These are phyloP conservation scores for Millerago galiae DNA, from an alignment of 805 yeast species.

Conservation along the genomic window DNA sequence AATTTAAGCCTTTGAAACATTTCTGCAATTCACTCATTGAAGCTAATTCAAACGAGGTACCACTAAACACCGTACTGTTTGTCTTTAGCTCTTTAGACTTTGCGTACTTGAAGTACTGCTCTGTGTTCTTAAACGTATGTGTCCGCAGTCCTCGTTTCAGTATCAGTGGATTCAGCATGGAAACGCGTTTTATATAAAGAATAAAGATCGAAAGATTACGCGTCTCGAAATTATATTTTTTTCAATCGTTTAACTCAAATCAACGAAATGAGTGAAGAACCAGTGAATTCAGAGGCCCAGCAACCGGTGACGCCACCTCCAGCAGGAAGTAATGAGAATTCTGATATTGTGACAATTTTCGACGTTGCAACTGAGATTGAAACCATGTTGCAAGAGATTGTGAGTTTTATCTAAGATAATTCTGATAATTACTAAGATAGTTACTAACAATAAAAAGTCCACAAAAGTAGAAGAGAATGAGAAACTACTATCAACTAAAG, in stretches of 20 bases:
- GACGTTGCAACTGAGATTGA: conserved; percentile 28
- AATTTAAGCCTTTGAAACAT: conserved; percentile 2
- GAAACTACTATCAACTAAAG: conserved; percentile 11
- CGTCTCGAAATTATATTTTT: not conserved
- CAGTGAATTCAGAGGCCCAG: not conserved
- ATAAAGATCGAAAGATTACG: not conserved
- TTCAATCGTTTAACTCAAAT: not conserved
- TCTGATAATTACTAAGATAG: no score
- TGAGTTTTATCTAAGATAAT: conserved; percentile 4
- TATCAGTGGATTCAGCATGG: not conserved
- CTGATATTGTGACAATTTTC: conserved; percentile 22
- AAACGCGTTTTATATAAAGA: not conserved
- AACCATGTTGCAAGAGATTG: conserved; percentile 17
- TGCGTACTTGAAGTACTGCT: conserved; percentile 15
- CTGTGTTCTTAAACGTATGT: conserved; percentile 5
- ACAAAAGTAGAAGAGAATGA: conserved; percentile 21
- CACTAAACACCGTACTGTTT: conserved; percentile 19
- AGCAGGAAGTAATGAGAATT: not conserved
- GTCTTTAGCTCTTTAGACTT: conserved; percentile 12
- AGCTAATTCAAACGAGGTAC: conserved; percentile 21
- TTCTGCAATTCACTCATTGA: conserved; percentile 10
- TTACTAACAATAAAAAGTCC: conserved; percentile 2
- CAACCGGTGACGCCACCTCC: not conserved
- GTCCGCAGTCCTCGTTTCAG: conserved; percentile 3
- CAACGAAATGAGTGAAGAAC: not conserved